Conservation (phyloP, 192 early-diverging fungal genomes). For the Polychytrium aggregatum region DNA sequence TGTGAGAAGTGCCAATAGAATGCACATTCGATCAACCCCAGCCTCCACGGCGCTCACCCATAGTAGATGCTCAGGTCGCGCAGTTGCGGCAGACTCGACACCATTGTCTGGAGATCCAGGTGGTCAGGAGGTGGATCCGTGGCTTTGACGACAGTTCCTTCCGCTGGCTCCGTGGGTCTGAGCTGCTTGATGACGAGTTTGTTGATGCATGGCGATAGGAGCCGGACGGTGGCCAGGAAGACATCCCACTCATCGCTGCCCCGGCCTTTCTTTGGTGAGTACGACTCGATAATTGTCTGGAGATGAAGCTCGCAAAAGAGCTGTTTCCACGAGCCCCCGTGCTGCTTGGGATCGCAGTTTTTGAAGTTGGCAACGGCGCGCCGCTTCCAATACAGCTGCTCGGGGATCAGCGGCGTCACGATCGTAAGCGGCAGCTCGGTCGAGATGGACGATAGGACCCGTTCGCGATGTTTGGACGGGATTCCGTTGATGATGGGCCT, state of each 20-base stretch:
- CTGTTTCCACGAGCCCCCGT: constrained; percentile 34
- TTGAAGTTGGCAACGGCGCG: constrained; percentile 23
- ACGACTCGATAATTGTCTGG: constrained; percentile 23
- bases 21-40: too few species aligned
- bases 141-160: constrained; percentile 13
- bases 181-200: constrained; percentile 23
- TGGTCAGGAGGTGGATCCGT: constrained; percentile 28
- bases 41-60: constrained; percentile 19
- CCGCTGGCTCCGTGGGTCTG: constrained; percentile 13
- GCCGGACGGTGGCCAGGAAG: constrained; percentile 15
- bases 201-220: constrained; percentile 24
- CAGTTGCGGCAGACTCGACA: constrained; percentile 19
- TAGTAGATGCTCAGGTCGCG: constrained; percentile 26
- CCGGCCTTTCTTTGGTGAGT: constrained; percentile 16
- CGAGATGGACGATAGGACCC: constrained; percentile 26
- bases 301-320: constrained; percentile 37
- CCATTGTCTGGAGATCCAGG: constrained; percentile 23
- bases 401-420: constrained; percentile 34
- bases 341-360: constrained; percentile 13
- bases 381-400: constrained; percentile 36
- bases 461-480: constrained; percentile 30
- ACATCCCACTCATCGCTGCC: constrained; percentile 12
- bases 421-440: constrained; percentile 27
- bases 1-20: too few species aligned
- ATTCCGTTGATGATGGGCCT: constrained; percentile 22